These are phyloP conservation scores for Phytopythium chamaehyphon DNA, from an alignment of 352 stramenopile genomes.

Conservation along the genomic window DNA sequence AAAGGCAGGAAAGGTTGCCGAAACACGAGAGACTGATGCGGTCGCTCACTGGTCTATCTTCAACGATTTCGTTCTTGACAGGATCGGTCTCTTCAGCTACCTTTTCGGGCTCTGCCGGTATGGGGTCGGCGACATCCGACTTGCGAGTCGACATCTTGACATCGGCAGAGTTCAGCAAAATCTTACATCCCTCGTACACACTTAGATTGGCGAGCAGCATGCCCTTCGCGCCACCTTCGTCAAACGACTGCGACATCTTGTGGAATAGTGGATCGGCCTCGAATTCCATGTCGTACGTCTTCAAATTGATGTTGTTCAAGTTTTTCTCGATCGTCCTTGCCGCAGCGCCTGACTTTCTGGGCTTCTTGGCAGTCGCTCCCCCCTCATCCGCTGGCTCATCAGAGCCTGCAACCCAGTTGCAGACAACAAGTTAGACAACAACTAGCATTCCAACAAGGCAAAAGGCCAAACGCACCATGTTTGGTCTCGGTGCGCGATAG, in stretches of 20 bases:
- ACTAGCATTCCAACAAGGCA: background rate
- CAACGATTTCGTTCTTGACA: conserved; percentile 8
- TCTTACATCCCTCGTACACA: conserved; percentile 86
- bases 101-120: conserved; percentile 13
- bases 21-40: conserved; percentile 49
- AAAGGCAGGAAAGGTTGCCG: conserved; percentile 45
- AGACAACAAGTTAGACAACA: background rate
- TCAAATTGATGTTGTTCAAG: conserved; percentile 84
- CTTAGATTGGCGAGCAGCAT: conserved; percentile 92
- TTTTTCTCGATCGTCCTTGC: conserved; percentile 86
- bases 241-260: conserved; percentile 92
- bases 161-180: conserved; percentile 77
- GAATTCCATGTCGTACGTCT: conserved; percentile 84
- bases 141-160: conserved; percentile 62
- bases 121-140: conserved; percentile 16
- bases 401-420: background rate
- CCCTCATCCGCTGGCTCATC: conserved; percentile 24
- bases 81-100: conserved; percentile 9
- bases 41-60: conserved; percentile 15
- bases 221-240: conserved; percentile 89
- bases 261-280: conserved; percentile 90
- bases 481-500: conserved; percentile 87
- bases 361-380: conserved; percentile 32
- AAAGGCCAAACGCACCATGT: conserved; percentile 17
- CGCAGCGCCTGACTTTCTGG: conserved; percentile 34